Conservation (phyloP, 805 yeast genomes). For the Saturnispora saitoi region DNA sequence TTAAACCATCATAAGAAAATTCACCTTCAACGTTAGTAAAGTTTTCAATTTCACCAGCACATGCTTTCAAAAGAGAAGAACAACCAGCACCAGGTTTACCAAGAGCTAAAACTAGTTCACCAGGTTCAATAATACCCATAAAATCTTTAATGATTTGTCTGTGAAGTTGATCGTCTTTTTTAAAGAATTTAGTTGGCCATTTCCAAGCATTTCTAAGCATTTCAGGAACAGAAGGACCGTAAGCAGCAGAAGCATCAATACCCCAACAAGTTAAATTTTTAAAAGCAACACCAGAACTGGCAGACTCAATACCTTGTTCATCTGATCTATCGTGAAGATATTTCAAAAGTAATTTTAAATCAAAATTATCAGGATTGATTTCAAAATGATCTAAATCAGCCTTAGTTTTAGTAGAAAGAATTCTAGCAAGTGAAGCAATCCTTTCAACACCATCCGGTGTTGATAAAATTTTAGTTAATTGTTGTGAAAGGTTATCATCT, state of each 20-base stretch:
- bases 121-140: conserved; percentile 40
- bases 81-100: conserved; percentile 82
- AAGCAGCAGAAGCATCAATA: conserved; percentile 45
- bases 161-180: conserved; percentile 27
- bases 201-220: conserved; percentile 29
- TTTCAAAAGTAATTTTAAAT: conserved; percentile 35
- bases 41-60: conserved; percentile 43
- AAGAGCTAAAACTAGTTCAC: conserved; percentile 61
- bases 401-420: conserved; percentile 40
- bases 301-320: conserved; percentile 39
- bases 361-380: conserved; percentile 38
- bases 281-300: conserved; percentile 44
- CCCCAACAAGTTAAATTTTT: conserved; percentile 37
- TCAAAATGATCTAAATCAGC: conserved; percentile 37
- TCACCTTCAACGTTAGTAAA: conserved; percentile 45
- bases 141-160: conserved; percentile 33
- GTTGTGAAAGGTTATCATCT: conserved; percentile 22
- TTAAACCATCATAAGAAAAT: conserved; percentile 53
- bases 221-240: conserved; percentile 39
- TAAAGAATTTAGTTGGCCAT: conserved; percentile 26
- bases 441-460: conserved; percentile 26
- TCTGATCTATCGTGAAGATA: conserved; percentile 31
- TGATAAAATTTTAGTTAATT: conserved; percentile 21
- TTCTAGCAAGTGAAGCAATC: conserved; percentile 42
- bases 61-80: conserved; percentile 56